Evolutionary conservation across 352 stramenopile species (phyloP).

Genomic region (Phytophthora palmivora): DNA sequence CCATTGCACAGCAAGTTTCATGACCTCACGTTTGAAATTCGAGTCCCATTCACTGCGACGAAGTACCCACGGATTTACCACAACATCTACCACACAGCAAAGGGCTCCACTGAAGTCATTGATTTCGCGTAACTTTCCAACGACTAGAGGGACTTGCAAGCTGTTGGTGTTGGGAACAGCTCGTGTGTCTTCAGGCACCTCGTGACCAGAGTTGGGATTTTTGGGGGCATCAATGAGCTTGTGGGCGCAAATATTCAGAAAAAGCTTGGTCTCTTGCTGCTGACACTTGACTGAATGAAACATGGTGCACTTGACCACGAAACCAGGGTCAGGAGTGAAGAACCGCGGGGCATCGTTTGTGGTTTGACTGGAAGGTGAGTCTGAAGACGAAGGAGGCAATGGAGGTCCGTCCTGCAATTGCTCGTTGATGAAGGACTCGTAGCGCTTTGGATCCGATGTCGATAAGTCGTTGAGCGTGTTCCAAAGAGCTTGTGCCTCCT

Average conservation of each 20-base stretch:
- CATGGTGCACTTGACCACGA: slow-evolving; percentile 82
- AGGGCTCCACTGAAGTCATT: slow-evolving; percentile 50
- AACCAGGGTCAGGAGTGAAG: slow-evolving; percentile 74
- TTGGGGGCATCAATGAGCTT: slow-evolving; percentile 73
- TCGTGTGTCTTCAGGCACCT: slow-evolving; percentile 67
- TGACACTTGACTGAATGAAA: slow-evolving; percentile 62
- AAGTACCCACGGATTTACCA: slow-evolving; percentile 84
- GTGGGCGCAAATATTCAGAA: slow-evolving; percentile 83
- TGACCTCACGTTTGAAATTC: slow-evolving; percentile 84
- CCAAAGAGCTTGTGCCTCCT: slow-evolving; percentile 75
- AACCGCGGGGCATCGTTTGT: slow-evolving; percentile 38
- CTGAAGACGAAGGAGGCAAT: slow-evolving; percentile 11
- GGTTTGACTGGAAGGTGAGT: slow-evolving; percentile 8
- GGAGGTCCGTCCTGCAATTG: slow-evolving; percentile 77
- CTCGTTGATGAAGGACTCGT: slow-evolving; percentile 85
- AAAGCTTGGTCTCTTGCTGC: slow-evolving; percentile 74
- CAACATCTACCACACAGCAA: slow-evolving; percentile 66
- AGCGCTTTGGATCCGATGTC: slow-evolving; percentile 65
- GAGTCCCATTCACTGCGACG: slow-evolving; percentile 74
- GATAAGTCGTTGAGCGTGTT: slow-evolving; percentile 80
- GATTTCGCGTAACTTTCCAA: slow-evolving; percentile 64
- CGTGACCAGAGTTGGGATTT: slow-evolving; percentile 72
- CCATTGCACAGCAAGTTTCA: slow-evolving; percentile 84
- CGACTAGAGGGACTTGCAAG: slow-evolving; percentile 76
- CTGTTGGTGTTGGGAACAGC: slow-evolving; percentile 76